Evolutionary conservation across 2,329 filamentous ascomycete genomes (phyloP), one percentile per base, ranked within the genome.

Genomic region (Alternaria viburni): DNA sequence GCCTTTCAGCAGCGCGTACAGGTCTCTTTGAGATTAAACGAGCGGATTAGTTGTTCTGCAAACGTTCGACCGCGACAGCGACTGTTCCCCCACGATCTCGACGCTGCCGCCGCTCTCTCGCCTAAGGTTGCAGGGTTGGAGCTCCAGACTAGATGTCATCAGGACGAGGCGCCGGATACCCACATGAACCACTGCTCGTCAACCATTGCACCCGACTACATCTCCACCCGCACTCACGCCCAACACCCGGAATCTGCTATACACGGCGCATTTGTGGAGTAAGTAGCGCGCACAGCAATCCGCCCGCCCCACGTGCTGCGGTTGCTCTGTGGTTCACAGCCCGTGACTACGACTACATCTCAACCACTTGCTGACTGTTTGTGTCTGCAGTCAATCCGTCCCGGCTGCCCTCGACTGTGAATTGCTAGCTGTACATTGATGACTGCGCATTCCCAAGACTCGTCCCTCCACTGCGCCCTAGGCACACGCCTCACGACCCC

Each of bases 121-220:
- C 64, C 58, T 64, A 67, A 52, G 55, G 54, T 44, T 49, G 66
- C 63, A 52, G 63, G 68, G 61, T 65, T 69, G 65, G 68, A 73
- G 73, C 73, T 74, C 62, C 68, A 44, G 44, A 26, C 56, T 68
- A 65, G 63, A 69, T 66, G 66, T 66, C 62, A 62, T 64, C 44
- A 51, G 63, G 62, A 65, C 64, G 61, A 68, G 68, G 73, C 74
- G 69, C 55, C 72, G 73, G 73, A 66, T 75, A 73, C 72, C 64
- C 70, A 74, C 73, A 73, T 72, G 66, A 69, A 72, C 60, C 47
- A 62, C 32, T 49, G 45, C 61, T 45, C 54, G 51, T 54, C 61
- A 56, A 52, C 55, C 57, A 65, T 54, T 66, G 55, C 54, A 65
- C 50, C 49, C 46, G 54, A 55, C 10, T 60, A 50, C 30, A 54